A percentile compares a stretch with the other conserved stretches of the same genome.
Evolutionary conservation across 306 rosid species (phyloP).

Genomic region (Citrullus mucosospermus): DNA sequence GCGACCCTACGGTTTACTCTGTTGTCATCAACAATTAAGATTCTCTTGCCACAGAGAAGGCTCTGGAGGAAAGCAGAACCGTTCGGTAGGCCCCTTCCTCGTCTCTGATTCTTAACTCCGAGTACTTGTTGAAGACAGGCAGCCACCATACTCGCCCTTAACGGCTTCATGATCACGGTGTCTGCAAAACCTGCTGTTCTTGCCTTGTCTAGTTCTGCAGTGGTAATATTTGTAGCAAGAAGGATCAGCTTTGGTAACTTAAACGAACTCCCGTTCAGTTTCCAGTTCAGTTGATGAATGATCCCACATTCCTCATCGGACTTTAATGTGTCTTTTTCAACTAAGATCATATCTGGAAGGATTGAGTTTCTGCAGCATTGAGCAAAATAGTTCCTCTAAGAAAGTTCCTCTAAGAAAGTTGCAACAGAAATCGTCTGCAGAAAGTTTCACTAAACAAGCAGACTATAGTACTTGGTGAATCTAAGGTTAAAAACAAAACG

Average conservation of each 20-base stretch:
- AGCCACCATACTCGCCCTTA: constrained; percentile 93
- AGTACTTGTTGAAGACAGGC: constrained; percentile 97
- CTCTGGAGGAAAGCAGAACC: constrained; percentile 52
- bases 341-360: constrained; percentile 68
- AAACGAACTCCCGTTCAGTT: constrained; percentile 43
- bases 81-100: constrained; percentile 39
- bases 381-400: neutral
- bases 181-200: constrained; percentile 73
- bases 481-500: neutral
- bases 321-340: constrained; percentile 80
- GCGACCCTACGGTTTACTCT: constrained; percentile 88
- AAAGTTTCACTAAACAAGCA: neutral
- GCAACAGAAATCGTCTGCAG: neutral
- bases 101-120: constrained; percentile 68
- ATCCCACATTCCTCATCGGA: constrained; percentile 53
- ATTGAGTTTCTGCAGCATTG: constrained; percentile 30
- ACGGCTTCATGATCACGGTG: constrained; percentile 87
- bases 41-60: constrained; percentile 68
- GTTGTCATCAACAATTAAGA: constrained; percentile 91
- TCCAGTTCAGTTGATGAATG: constrained; percentile 45
- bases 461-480: neutral
- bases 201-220: constrained; percentile 52
- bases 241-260: constrained; percentile 70
- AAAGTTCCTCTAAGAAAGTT: neutral
- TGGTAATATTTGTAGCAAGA: constrained; percentile 68